These are phyloP conservation scores for Globisporangium takayamanum DNA, from an alignment of 352 stramenopile species.

Conservation along the genomic window DNA sequence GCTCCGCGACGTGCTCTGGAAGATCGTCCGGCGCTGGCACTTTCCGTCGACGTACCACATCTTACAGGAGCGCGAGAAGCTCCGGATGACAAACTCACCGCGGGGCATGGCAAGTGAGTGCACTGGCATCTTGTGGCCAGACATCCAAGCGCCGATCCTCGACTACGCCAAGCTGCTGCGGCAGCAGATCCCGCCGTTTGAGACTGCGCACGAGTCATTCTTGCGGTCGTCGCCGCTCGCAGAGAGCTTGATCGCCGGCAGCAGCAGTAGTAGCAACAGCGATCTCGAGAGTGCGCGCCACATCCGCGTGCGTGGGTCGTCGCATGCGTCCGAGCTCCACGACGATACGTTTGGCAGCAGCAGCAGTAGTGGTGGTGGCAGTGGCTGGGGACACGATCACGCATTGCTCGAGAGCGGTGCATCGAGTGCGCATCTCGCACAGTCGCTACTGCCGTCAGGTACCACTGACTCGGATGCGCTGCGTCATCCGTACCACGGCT, in stretches of 20 bases:
- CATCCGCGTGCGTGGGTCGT: slow-evolving; percentile 54
- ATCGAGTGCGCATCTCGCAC: neutral
- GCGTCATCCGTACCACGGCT: slow-evolving; percentile 54
- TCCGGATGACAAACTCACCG: slow-evolving; percentile 54
- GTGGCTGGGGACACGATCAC: slow-evolving; percentile 4
- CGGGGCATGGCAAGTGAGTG: slow-evolving; percentile 41
- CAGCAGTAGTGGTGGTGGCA: neutral
- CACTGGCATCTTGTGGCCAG: slow-evolving; percentile 24
- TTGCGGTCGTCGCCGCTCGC: slow-evolving; percentile 51
- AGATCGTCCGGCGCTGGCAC: slow-evolving; percentile 54
- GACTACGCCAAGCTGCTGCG: slow-evolving; percentile 46
- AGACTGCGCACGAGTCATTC: slow-evolving; percentile 50
- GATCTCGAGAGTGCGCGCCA: slow-evolving; percentile 18
- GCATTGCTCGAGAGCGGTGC: slow-evolving; percentile 3
- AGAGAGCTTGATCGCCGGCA: slow-evolving; percentile 41
- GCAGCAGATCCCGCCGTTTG: slow-evolving; percentile 35
- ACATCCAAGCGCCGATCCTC: slow-evolving; percentile 35
- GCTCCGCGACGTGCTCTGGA: slow-evolving; percentile 68
- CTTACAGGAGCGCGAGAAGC: slow-evolving; percentile 63
- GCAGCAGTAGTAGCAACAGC: slow-evolving; percentile 4
- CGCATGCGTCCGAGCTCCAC: slow-evolving; percentile 25
- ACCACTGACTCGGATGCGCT: slow-evolving; percentile 4
- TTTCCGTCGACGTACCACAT: slow-evolving; percentile 75
- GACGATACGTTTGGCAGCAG: slow-evolving; percentile 6
- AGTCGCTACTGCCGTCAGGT: too few species aligned